Evolutionary conservation across 2,329 filamentous ascomycete species (phyloP).

Genomic region (Penicillium psychrosexuale): DNA sequence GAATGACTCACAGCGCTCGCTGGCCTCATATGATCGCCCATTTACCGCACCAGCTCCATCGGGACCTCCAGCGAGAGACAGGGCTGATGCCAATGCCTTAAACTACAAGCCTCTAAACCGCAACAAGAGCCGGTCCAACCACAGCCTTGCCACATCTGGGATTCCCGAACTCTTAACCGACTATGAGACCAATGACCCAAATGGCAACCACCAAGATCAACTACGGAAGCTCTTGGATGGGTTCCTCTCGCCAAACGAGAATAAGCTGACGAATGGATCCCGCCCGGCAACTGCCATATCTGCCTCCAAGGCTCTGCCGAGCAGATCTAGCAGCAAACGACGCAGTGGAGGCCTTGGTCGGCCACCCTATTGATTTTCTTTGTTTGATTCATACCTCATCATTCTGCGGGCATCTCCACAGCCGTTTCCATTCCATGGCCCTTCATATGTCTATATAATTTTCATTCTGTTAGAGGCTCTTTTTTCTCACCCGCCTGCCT

Average conservation of each 20-base stretch:
- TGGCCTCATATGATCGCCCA: slow-evolving; percentile 29
- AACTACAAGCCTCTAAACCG: slow-evolving; percentile 30
- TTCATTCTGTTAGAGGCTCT: not conserved
- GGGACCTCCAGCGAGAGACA: slow-evolving; percentile 23
- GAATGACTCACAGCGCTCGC: slow-evolving; percentile 36
- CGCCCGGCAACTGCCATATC: slow-evolving; percentile 13
- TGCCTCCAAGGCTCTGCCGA: slow-evolving; percentile 8
- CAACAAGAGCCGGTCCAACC: slow-evolving; percentile 36
- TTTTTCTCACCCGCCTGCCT: not conserved
- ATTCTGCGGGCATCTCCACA: not conserved
- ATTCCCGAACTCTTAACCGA: slow-evolving; percentile 15
- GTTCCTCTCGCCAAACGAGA: slow-evolving; percentile 31
- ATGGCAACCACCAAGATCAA: slow-evolving; percentile 29
- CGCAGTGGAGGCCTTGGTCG: slow-evolving; percentile 31
- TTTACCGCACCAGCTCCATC: slow-evolving; percentile 32
- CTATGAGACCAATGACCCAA: slow-evolving; percentile 15
- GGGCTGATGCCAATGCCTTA: slow-evolving; percentile 14
- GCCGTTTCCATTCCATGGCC: slow-evolving; percentile 2
- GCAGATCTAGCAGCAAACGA: slow-evolving; percentile 19
- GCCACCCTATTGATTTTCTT: slow-evolving; percentile 31
- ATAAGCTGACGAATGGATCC: slow-evolving; percentile 16
- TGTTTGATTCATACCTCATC: slow-evolving; percentile 4
- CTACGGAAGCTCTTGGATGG: slow-evolving; percentile 39
- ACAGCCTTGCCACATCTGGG: slow-evolving; percentile 24
- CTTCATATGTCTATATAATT: slow-evolving; percentile 23